Base-by-base conservation (phyloP, 805 yeast genomes). In the Candida germanica region DNA sequence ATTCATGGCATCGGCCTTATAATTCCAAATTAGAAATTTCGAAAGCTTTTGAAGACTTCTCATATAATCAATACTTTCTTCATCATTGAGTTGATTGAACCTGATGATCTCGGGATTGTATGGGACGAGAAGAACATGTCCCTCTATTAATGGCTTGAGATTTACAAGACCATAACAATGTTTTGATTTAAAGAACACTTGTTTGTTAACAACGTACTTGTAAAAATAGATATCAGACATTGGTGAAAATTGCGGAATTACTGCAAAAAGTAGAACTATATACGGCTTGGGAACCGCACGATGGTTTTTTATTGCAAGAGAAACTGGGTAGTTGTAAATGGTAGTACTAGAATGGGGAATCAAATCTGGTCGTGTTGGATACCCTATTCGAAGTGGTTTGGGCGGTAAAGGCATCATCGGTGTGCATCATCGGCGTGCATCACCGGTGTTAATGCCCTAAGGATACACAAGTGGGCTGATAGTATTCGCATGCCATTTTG, bases 121-220 rank as follows among this genome's bases (percentile, higher is more conserved):
- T 1, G 98, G 98, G 4, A 88, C 91, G 9, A 93, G 79, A 10
- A 93, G 67, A 0, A 88, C 91, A 64, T 93, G 99, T 1, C 98
- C 98, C 0, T 96, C 93, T 0, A 87, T 85, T 33, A 94, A 66
- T 0, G 99, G 99, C 57, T 87, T 87, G 34, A 94, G 58, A 56
- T 93, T 93, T 18, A 94, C 98, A 31, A 93, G 60, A 0, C 95
- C 97, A 64, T 69, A 94, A 1, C 93, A 74, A 56, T 74, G 67
- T 40, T 73, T 71, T 2, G 94, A 70, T 44, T 66, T 66, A 69
- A 73, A 79, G 43, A 64, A 64, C 18, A 80, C 83, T 48, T 80
- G 86, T 4, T 67, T 59, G 29, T 70, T 76, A 24, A 80, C 86
- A 0, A 69, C 58, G 43, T 69, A 78, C 45, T 69, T 71, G 47